Conservation (phyloP, 2,329 filamentous ascomycete species). For the Venturia effusa region DNA sequence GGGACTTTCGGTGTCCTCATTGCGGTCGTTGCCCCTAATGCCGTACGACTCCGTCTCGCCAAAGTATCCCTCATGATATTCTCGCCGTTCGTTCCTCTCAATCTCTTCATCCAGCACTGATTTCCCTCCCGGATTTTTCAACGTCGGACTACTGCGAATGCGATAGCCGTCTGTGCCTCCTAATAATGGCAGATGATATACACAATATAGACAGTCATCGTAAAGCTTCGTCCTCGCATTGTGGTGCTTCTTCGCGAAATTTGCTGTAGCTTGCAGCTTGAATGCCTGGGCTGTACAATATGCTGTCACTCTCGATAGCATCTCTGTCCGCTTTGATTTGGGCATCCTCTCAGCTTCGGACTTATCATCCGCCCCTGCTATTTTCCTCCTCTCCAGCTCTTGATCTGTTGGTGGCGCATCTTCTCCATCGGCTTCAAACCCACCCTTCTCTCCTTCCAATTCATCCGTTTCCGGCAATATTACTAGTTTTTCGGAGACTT, state of each 20-base stretch:
- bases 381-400: constrained; percentile 53
- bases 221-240: constrained; percentile 91
- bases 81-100: constrained; percentile 78
- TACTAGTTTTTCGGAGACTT: constrained; percentile 95
- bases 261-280: constrained; percentile 77
- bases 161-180: constrained; percentile 80
- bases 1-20: constrained; percentile 3
- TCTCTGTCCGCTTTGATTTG: constrained; percentile 70
- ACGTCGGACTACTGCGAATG: constrained; percentile 76
- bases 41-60: constrained; percentile 56
- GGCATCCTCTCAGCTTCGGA: constrained; percentile 89
- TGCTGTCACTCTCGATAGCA: constrained; percentile 80
- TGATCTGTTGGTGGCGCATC: constrained; percentile 56
- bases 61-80: constrained; percentile 87
- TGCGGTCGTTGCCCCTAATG: constrained; percentile 23
- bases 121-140: constrained; percentile 89
- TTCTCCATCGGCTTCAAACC: constrained; percentile 49
- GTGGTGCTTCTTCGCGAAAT: constrained; percentile 80
- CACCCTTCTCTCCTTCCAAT: constrained; percentile 39
- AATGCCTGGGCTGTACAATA: constrained; percentile 95
- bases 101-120: constrained; percentile 91
- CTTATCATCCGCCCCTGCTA: constrained; percentile 57
- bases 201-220: constrained; percentile 92
- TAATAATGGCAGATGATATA: constrained; percentile 84
- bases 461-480: constrained; percentile 69